Base-by-base conservation (phyloP, 345 rosid species). In the Citrus mangshanensis region DNA sequence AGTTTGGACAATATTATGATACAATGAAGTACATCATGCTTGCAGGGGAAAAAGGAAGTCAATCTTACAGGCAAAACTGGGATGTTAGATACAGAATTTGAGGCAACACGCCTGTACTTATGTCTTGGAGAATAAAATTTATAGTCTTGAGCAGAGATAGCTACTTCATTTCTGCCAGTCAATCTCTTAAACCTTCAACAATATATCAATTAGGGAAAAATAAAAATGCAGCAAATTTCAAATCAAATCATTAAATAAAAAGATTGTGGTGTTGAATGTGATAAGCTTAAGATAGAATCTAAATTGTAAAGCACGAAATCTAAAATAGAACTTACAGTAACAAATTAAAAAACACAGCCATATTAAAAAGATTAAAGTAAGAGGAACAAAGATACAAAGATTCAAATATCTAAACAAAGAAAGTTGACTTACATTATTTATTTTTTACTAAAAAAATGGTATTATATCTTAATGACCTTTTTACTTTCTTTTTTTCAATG, bases 51-150 rank as follows among this genome's bases (percentile, higher is more conserved):
- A 67, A 60, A 79, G 46, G 63, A 61, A 67, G 28, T 21, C 21
- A 34, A 67, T 68, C 92, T 92, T 88, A 95, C 98, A 72, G 92
- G 85, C 82, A 93, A 86, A 69, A 84, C 81, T 81, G 92, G 80
- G 63, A 92, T 84, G 70, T 75, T 86, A 68, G 95, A 84, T n/a
- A 78, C 80, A 22, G 91, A 83, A 42, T 77, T 91, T 68, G 91
- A 84, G 59, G 77, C 42, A 71, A 58, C 77, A 76, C 95, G 96
- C 80, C 96, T 87, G 56, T 85, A 90, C 83, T 95, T 95, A 85
- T 91, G 99, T 86, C 99, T 86, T 32, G 99, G 98, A 81, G 94
- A 88, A 80, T 95, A 93, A 77, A 91, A 95, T 82, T 93, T 93
- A 80, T 91, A 93, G 82, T 93, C 98, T 79, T 75, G 86, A 61